Conservation (phyloP, 2,329 filamentous ascomycete species). For the Hymenoscyphus linearis region DNA sequence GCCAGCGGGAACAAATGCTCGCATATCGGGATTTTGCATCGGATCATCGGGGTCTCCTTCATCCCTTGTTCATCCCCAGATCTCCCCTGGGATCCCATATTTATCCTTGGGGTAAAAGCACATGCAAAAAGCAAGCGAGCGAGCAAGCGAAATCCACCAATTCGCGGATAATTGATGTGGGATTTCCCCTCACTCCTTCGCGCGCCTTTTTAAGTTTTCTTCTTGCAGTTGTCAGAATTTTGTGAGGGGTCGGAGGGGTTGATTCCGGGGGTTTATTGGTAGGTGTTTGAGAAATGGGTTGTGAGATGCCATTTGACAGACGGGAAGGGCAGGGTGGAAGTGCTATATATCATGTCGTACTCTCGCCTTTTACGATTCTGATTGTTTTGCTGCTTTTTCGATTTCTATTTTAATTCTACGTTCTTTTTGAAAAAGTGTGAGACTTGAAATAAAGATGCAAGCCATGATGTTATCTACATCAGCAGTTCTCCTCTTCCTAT, state of each 20-base stretch:
- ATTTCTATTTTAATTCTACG: neutral
- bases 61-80: neutral
- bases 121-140: neutral
- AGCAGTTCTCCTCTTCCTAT: neutral
- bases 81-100: neutral
- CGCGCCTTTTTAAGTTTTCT: neutral
- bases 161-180: constrained; percentile 3
- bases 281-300: neutral
- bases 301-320: no score
- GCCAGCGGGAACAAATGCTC: no score
- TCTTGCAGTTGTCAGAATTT: neutral
- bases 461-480: neutral
- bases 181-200: neutral
- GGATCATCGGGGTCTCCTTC: neutral
- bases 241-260: neutral
- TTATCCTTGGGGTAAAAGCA: neutral
- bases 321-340: no score
- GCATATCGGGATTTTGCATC: neutral
- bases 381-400: neutral
- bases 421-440: neutral
- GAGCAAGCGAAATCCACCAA: neutral
- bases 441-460: neutral
- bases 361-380: neutral
- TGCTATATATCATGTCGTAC: neutral
- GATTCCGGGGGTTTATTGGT: neutral